These are phyloP conservation scores for Triticum turgidum DNA, from an alignment of 176 grass and related monocot genomes.

Conservation along the genomic window DNA sequence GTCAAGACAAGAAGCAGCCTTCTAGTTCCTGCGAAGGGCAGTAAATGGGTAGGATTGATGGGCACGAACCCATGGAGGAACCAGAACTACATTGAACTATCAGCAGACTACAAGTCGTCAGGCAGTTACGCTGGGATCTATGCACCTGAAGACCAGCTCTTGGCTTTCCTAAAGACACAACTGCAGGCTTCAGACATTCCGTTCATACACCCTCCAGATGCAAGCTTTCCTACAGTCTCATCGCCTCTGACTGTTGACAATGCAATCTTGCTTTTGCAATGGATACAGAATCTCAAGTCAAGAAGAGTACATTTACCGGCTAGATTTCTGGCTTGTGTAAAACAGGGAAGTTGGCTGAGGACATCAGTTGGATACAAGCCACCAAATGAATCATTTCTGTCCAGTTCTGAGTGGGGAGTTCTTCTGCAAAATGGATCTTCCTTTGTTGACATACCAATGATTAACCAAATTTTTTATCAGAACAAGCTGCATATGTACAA, in stretches of 20 bases:
- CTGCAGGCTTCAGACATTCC: slow-evolving; percentile 48
- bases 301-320: neutral
- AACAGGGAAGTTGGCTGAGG: slow-evolving; percentile 61
- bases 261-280: slow-evolving; percentile 67
- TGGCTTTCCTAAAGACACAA: slow-evolving; percentile 41
- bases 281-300: slow-evolving; percentile 46
- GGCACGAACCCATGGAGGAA: slow-evolving; percentile 59
- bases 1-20: slow-evolving; percentile 15
- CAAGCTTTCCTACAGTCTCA: slow-evolving; percentile 32
- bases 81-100: slow-evolving; percentile 42
- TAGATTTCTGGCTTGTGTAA: slow-evolving; percentile 45
- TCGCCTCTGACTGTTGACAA: slow-evolving; percentile 54
- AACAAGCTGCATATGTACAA: slow-evolving; percentile 39
- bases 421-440: slow-evolving; percentile 47
- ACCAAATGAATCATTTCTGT: slow-evolving; percentile 58
- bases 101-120: slow-evolving; percentile 37
- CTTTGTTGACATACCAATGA: slow-evolving; percentile 66
- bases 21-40: slow-evolving; percentile 64
- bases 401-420: slow-evolving; percentile 45
- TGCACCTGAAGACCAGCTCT: slow-evolving; percentile 33
- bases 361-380: slow-evolving; percentile 63
- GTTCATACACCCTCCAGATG: slow-evolving; percentile 51
- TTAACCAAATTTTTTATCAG: slow-evolving; percentile 55
- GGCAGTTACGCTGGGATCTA: slow-evolving; percentile 39
- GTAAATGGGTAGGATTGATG: slow-evolving; percentile 66